A percentile compares a stretch with the other conserved stretches of the same genome.
Evolutionary conservation across 495 filamentous ascomycete species (phyloP).

Genomic region (Penicillium nucicola): DNA sequence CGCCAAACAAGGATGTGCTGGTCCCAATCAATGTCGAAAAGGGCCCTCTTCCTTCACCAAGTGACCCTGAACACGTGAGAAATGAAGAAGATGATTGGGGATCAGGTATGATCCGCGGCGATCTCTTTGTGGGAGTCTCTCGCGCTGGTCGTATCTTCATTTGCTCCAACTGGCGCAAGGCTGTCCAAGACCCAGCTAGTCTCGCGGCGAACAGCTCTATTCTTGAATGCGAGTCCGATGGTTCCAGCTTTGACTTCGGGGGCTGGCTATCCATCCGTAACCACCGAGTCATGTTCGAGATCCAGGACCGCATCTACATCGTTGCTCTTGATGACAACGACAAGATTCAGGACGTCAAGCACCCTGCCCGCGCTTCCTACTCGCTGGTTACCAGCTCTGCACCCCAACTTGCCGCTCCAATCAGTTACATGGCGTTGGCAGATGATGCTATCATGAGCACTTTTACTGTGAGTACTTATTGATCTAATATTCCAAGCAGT

Average conservation of each 20-base stretch:
- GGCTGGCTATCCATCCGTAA: constrained; percentile 41
- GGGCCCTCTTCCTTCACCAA: constrained; percentile 26
- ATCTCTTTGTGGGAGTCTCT: constrained; percentile 38
- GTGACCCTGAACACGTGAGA: constrained; percentile 25
- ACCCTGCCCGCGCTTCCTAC: constrained; percentile 30
- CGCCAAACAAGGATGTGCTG: constrained; percentile 21
- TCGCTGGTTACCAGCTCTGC: constrained; percentile 33
- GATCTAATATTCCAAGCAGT: too few species aligned
- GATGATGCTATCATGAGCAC: constrained; percentile 41
- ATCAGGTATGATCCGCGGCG: constrained; percentile 34
- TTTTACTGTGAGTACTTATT: constrained; percentile 30
- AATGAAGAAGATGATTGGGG: constrained; percentile 38
- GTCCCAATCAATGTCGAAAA: constrained; percentile 22
- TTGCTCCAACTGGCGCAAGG: constrained; percentile 38
- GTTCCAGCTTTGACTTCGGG: constrained; percentile 33
- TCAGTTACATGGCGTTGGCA: constrained; percentile 39
- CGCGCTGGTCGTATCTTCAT: constrained; percentile 38
- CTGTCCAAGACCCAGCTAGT: constrained; percentile 19
- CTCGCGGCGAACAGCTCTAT: constrained; percentile 24
- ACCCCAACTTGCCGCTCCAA: constrained; percentile 33
- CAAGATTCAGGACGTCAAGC: constrained; percentile 23
- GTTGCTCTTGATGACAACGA: constrained; percentile 34
- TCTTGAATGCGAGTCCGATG: constrained; percentile 38
- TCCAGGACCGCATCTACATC: constrained; percentile 37
- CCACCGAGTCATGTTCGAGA: constrained; percentile 41